These are phyloP conservation scores for Xylona heveae DNA, from an alignment of 495 filamentous ascomycete species.

Conservation along the genomic window DNA sequence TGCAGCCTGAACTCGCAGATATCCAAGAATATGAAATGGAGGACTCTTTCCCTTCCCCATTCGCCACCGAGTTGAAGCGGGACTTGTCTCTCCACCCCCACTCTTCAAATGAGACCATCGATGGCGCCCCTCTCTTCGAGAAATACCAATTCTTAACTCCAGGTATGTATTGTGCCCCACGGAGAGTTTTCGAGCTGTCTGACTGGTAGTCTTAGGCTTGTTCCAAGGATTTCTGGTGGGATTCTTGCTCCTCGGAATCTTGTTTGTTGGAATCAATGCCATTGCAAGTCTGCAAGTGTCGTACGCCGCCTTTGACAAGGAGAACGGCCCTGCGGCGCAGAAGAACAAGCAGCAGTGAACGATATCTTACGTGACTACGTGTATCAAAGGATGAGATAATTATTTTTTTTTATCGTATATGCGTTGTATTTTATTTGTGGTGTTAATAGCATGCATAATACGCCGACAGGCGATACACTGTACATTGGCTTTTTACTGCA, in stretches of 20 bases:
- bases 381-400: constrained; percentile 1
- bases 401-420: too few species aligned
- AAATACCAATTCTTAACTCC: constrained; percentile 83
- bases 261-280: constrained; percentile 56
- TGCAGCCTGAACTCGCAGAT: constrained; percentile 5
- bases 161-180: constrained; percentile 21
- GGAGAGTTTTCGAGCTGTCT: constrained; percentile 5
- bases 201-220: constrained; percentile 29
- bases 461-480: too few species aligned
- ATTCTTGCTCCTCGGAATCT: constrained; percentile 48
- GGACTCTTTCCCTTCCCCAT: constrained; percentile 23
- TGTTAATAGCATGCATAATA: too few species aligned
- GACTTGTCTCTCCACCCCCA: constrained; percentile 20
- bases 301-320: constrained; percentile 91
- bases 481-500: too few species aligned
- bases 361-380: constrained; percentile 10
- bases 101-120: constrained; percentile 12
- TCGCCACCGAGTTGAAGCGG: constrained; percentile 39
- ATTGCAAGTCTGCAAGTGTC: constrained; percentile 64
- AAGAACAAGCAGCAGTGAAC: constrained; percentile 58
- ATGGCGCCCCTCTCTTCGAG: constrained; percentile 49
- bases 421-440: too few species aligned
- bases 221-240: constrained; percentile 59
- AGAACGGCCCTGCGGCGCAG: constrained; percentile 68
- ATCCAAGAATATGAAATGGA: constrained; percentile 1